Conservation (phyloP, 2,329 filamentous ascomycete species). For the Aulographum hederae region DNA sequence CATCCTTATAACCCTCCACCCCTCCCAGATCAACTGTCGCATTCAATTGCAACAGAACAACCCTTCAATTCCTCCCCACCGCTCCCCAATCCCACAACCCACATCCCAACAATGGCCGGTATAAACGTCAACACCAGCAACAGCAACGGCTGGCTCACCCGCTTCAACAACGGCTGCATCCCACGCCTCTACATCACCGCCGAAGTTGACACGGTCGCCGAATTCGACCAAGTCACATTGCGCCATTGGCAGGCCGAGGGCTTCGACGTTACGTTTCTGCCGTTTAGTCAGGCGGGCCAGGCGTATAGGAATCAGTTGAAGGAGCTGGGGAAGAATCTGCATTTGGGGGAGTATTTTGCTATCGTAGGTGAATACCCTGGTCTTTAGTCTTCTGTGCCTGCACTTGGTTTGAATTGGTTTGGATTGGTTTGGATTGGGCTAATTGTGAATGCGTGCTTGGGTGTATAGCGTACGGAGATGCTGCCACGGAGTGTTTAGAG, state of each 20-base stretch:
- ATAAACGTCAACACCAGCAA: too few species aligned
- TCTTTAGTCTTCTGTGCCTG: neutral
- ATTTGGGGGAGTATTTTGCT: conserved; percentile 36
- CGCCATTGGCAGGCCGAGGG: conserved; percentile 41
- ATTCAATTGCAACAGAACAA: too few species aligned
- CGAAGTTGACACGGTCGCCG: conserved; percentile 21
- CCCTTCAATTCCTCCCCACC: too few species aligned
- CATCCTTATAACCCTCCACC: too few species aligned
- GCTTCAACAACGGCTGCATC: conserved; percentile 17
- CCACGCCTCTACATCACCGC: conserved; percentile 30
- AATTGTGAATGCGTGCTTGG: conserved; percentile 11
- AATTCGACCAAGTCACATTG: conserved; percentile 36
- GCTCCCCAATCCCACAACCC: too few species aligned
- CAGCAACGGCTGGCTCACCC: neutral
- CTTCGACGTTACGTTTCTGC: conserved; percentile 39
- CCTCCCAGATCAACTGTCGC: too few species aligned
- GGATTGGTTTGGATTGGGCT: conserved; percentile 1
- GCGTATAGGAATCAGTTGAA: conserved; percentile 30
- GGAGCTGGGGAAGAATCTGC: conserved; percentile 23
- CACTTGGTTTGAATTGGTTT: neutral
- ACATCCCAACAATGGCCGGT: too few species aligned
- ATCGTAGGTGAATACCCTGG: too few species aligned
- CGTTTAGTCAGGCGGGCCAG: conserved; percentile 29
- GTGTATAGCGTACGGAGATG: conserved; percentile 45
- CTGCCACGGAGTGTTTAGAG: conserved; percentile 40